Evolutionary conservation across 139 green algal genomes (phyloP), one percentile per base, ranked within the genome.

Genomic region (Axilococcus clingmanii): DNA sequence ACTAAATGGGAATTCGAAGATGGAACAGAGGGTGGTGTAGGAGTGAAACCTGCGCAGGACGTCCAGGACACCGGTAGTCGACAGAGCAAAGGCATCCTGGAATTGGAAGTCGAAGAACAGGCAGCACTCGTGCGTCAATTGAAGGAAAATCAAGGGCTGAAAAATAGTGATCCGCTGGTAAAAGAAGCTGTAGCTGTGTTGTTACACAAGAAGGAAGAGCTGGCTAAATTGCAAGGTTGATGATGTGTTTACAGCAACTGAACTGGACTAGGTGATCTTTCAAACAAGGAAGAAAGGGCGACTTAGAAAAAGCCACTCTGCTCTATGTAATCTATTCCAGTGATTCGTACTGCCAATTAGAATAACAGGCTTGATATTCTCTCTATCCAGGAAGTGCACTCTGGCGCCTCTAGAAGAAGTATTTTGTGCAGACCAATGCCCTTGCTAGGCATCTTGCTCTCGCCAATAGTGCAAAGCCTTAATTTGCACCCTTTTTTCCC

Each of bases 1-100:
- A 25, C 22, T n/a, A 27, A 43, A 30, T 68, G 59, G 59, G 53
- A 68, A 14, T 68, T 44, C 38, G 51, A 56, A 31, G 59, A 68
- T 27, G 59, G 59, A 2, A 68, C 14, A 4, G 35, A 31, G 27
- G 59, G 59, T 14, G 59, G 59, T 14, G 25, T 23, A 25, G 16
- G 20, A 52, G 55, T 29, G 20, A 6, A 19, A 24, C 0, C 49
- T 15, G 28, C 4, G 17, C 8, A 8, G 9, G 41, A 9, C 41
- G 41, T 12, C 9, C 9, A 9, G 11, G 41, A 30, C 9, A 12
- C 41, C 9, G 41, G 9, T 12, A 0, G 14, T n/a, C 7, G 12
- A 19, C 1, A 34, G 25, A 9, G 14, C 4, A 14, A 1, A 0
- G 11, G 2, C 15, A 23, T 32, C 3, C 3, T 14, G 0, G 27